Base-by-base conservation (phyloP, 2,329 filamentous ascomycete genomes). In the Xylaria sp. region DNA sequence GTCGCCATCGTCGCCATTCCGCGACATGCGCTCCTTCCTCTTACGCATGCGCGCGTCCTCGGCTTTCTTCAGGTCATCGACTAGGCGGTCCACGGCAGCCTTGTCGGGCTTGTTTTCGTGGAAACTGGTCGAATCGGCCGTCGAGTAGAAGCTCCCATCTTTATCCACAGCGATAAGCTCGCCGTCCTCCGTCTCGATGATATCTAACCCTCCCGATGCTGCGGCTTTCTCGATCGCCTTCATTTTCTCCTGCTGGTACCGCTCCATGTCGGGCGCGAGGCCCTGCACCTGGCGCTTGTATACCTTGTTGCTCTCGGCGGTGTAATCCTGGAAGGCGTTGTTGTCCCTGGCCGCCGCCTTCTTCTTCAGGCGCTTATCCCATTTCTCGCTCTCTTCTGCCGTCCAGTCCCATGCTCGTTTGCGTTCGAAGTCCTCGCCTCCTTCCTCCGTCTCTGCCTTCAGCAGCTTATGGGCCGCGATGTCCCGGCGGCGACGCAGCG, bases 331-430 rank as follows among this genome's bases (percentile, higher is more conserved):
- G 82, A 99, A 99, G 2, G 93, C 92, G 68, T 94, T 93, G 80
- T 95, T 91, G 79, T 97, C 93, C 71, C 92, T 87, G 76, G 92
- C 91, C 20, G 89, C 88, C 67, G 89, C 89, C 83, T 94, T 97
- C 86, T 97, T 97, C 77, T 91, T 92, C 80, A 97, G 84, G 39
- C 94, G 91, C 83, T 91, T 91, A 81, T 99, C 96, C 96, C 96
- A 99, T 74, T 88, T 89, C 83, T 98, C 96, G 75, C 90, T 92
- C 82, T 99, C 96, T 73, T 99, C 96, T 7, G 95, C 85, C 0
- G 96, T 99, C 93, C 96, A 99, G 83, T 98, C 96, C 96, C 96
- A 99, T 1, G 96, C 96, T 50, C 96, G 91, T 83, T 98, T 98
- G 74, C 96, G 92, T 85, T 99, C 96, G 78, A 98, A 99, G 80